Conservation (phyloP, 441 rosid genomes). For the Aleurites moluccanus region DNA sequence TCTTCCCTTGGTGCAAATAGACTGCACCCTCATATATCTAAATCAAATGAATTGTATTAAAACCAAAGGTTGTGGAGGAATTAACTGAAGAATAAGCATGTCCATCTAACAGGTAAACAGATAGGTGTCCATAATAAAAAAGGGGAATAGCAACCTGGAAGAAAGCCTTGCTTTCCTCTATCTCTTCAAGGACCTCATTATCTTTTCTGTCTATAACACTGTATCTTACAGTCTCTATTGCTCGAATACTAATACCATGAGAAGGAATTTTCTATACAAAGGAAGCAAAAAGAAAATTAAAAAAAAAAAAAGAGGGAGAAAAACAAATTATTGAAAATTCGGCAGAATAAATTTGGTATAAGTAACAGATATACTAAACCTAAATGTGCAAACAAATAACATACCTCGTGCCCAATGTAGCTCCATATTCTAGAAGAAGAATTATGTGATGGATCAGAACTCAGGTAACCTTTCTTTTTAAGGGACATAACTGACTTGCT, state of each 20-base stretch:
- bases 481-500: slow-evolving; percentile 48
- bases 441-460: slow-evolving; percentile 51
- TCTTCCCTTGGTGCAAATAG: slow-evolving; percentile 86
- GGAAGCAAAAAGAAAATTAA: slow-evolving; percentile 13
- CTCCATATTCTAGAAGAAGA: slow-evolving; percentile 65
- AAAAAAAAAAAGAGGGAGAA: not conserved
- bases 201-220: slow-evolving; percentile 51
- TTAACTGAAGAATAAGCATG: slow-evolving; percentile 4
- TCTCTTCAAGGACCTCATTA: slow-evolving; percentile 77
- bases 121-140: not conserved
- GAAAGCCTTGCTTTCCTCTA: slow-evolving; percentile 97
- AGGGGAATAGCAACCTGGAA: slow-evolving; percentile 60
- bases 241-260: slow-evolving; percentile 64
- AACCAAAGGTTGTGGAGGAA: not conserved
- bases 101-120: not conserved
- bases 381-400: slow-evolving; percentile 12
- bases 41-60: slow-evolving; percentile 10
- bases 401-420: slow-evolving; percentile 87
- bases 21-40: slow-evolving; percentile 88
- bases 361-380: slow-evolving; percentile 8
- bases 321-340: not conserved
- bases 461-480: slow-evolving; percentile 57
- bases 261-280: slow-evolving; percentile 69
- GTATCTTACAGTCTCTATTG: slow-evolving; percentile 77
- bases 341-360: not conserved